Percentiles rank a stretch among this genome's conserved stretches.
Evolutionary conservation across 163 green algal species (phyloP).

Genomic region (Prototheca wickerhamii): DNA sequence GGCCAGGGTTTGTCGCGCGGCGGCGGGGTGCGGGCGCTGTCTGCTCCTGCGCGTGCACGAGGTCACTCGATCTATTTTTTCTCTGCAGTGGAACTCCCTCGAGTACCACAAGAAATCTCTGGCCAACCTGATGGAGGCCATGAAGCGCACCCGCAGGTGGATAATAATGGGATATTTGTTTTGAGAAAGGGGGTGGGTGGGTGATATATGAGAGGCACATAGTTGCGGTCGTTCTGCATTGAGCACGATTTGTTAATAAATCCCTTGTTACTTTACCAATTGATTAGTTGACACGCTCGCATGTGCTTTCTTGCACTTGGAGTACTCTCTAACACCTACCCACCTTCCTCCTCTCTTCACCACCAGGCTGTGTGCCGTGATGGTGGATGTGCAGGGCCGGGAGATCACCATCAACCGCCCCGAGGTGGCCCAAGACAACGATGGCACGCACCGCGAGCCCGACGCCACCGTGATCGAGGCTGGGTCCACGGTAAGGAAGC

Average conservation of each 20-base stretch:
- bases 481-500: conserved; percentile 12
- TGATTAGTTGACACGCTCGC: too few relatives aligned
- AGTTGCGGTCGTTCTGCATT: too few relatives aligned
- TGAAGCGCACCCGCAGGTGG: conserved; percentile 46
- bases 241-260: too few relatives aligned
- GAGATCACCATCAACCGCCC: conserved; percentile 41
- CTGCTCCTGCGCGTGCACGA: not conserved
- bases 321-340: too few relatives aligned
- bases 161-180: not conserved
- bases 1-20: too few relatives aligned
- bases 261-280: too few relatives aligned
- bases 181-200: too few relatives aligned
- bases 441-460: conserved; percentile 1
- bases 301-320: too few relatives aligned
- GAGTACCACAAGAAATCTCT: conserved; percentile 66
- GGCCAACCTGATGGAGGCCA: conserved; percentile 63
- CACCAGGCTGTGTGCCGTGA: conserved; percentile 68
- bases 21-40: too few relatives aligned
- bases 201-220: too few relatives aligned
- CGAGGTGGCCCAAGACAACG: not conserved
- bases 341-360: too few relatives aligned
- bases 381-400: conserved; percentile 75
- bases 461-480: conserved; percentile 8
- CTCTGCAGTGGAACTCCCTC: conserved; percentile 47
- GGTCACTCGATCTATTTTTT: not conserved